These are phyloP conservation scores for Phaeotremella skinneri DNA, from an alignment of 768 basidiomycete genomes.

Conservation along the genomic window DNA sequence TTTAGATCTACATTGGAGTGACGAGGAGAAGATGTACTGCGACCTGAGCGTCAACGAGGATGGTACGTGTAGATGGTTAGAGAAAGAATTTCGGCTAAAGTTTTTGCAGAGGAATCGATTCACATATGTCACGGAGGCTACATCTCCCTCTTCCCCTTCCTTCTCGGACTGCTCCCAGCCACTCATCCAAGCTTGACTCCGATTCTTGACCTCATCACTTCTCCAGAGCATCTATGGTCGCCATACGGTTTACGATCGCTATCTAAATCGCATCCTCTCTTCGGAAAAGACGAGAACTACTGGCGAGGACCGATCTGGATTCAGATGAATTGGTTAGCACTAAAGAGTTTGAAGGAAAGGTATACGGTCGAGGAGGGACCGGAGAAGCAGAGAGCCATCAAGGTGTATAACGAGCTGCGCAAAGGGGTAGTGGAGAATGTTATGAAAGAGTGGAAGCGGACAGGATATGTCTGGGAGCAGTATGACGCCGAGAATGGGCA, in stretches of 20 bases:
- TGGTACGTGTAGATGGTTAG: slow-evolving; percentile 58
- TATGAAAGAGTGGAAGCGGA: slow-evolving; percentile 78
- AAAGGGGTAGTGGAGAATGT: slow-evolving; percentile 83
- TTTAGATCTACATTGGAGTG: slow-evolving; percentile 93
- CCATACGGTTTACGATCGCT: slow-evolving; percentile 83
- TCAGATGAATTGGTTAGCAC: slow-evolving; percentile 91
- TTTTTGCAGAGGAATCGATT: slow-evolving; percentile 73
- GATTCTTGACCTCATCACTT: slow-evolving; percentile 74
- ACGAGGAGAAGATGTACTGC: slow-evolving; percentile 87
- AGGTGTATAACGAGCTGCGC: slow-evolving; percentile 77
- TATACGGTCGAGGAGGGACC: slow-evolving; percentile 81
- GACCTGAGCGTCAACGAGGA: slow-evolving; percentile 81
- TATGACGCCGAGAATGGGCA: slow-evolving; percentile 81
- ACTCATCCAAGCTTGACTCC: slow-evolving; percentile 74
- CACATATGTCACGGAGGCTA: slow-evolving; percentile 91
- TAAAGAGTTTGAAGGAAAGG: slow-evolving; percentile 77
- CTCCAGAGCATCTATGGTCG: slow-evolving; percentile 88
- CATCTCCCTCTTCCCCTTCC: slow-evolving; percentile 88
- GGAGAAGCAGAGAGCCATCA: slow-evolving; percentile 66
- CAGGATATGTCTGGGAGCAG: slow-evolving; percentile 97
- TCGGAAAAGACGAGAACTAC: slow-evolving; percentile 90
- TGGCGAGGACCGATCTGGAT: slow-evolving; percentile 98
- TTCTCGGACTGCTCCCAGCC: slow-evolving; percentile 73
- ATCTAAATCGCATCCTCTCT: slow-evolving; percentile 81
- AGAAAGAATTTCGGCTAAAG: slow-evolving; percentile 1